These are phyloP conservation scores for Phytopythium delawarense DNA, from an alignment of 352 stramenopile genomes.

Conservation along the genomic window DNA sequence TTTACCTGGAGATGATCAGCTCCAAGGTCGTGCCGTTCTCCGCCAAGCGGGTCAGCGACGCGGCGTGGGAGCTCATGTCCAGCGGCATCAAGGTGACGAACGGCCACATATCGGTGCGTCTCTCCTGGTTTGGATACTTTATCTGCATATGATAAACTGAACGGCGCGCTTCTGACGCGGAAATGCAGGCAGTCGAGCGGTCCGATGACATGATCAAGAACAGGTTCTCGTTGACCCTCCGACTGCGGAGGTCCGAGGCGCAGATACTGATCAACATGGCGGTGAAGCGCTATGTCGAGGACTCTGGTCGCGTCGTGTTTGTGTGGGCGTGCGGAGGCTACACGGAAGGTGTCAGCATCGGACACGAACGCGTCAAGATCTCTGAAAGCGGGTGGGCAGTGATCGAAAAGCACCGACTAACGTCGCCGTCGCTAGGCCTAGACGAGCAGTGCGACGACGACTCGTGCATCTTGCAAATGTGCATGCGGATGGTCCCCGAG, in stretches of 20 bases:
- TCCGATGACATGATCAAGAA: conserved; percentile 18
- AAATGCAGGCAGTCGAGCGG: conserved; percentile 14
- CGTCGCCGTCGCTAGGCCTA: background rate
- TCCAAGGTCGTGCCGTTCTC: conserved; percentile 17
- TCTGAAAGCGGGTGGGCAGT: conserved; percentile 25
- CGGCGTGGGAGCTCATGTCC: conserved; percentile 12
- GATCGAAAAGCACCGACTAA: conserved; percentile 9
- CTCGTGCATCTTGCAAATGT: conserved; percentile 10
- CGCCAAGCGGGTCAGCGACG: conserved; percentile 6
- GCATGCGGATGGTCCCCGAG: conserved; percentile 12
- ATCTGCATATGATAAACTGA: background rate
- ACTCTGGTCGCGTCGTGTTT: conserved; percentile 16
- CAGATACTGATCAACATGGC: conserved; percentile 19
- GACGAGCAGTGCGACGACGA: background rate
- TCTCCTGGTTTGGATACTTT: background rate
- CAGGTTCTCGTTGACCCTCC: conserved; percentile 16
- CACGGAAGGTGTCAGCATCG: conserved; percentile 14
- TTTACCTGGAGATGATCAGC: conserved; percentile 20
- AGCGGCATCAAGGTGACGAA: conserved; percentile 6
- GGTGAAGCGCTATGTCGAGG: conserved; percentile 20
- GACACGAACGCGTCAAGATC: conserved; percentile 15
- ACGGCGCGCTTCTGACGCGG: background rate
- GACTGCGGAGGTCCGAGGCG: conserved; percentile 14
- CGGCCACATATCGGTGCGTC: conserved; percentile 9
- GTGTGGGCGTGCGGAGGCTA: conserved; percentile 21